Base-by-base conservation (phyloP, 2,329 filamentous ascomycete species). In the Aspergillus unguis region DNA sequence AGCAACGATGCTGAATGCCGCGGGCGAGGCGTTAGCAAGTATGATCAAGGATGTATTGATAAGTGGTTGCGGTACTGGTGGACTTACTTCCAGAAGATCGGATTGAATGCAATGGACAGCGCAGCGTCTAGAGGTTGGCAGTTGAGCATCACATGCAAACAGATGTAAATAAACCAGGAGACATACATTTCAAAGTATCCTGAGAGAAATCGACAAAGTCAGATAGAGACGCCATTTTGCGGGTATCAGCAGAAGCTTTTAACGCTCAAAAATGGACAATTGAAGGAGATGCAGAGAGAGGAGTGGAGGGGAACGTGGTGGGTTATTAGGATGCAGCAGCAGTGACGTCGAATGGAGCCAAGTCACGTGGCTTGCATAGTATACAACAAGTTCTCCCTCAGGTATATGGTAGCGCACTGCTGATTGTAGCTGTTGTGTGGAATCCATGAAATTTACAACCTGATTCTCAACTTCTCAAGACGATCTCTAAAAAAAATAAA, bases 31-130 rank as follows among this genome's bases (percentile, higher is more conserved):
- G 38, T 63, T 47, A 64, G 59, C 47, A 51, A 23, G 29, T 27
- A 8, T n/a, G 4, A 38, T 33, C 32, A 28, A 33, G 9, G 27
- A 32, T 36, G 5, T 17, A 17, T 17, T 17, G 17, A 17, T 17
- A 17, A 17, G 17, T 17, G 17, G 17, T 17, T 17, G 17, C 17
- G 17, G 17, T 17, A 17, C 17, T 17, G 17, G 17, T 17, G 37
- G 48, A 81, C 89, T 79, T 81, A 96, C 92, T 99, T 99, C 94
- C 94, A 99, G 75, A 96, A 97, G n/a, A 94, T 86, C 25, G 94
- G 94, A 75, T 99, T 99, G 76, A 99, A 97, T 44, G 86, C 81
- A 74, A 99, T 95, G 48, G 88, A 83, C 51, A 79, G 80, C 44
- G 86, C 88, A 62, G 90, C 89, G 62, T 94, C 92, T 96, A 57